Evolutionary conservation across 768 basidiomycete species (phyloP), one percentile per base, ranked within the genome.

Genomic region (Lyophyllum semitale): DNA sequence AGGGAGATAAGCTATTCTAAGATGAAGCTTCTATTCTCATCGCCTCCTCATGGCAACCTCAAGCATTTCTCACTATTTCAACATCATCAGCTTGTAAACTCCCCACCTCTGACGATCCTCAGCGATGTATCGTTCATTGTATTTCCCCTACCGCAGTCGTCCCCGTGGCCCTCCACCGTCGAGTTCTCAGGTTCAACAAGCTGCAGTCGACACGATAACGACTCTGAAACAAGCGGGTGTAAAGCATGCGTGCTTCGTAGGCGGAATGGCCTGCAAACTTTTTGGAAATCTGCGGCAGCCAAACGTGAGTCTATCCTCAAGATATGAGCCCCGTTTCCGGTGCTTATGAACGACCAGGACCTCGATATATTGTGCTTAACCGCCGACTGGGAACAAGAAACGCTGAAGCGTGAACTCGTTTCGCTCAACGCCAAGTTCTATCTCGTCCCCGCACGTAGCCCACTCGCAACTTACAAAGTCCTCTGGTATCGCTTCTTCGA

Each of bases 311-410:
- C 8, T 8, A n/a, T 23, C 5, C 17, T 38, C 46, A 20, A 13
- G 6, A 6, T 11, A n/a, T 23, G 13, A 18, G n/a, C 8, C 41
- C 29, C 26, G 18, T 13, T 25, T n/a, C 9, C 23, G 35, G 26
- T 12, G 17, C 20, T 12, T 13, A 47, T 23, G 11, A 32, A 3
- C 13, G 75, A 32, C 13, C 13, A 76, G 76, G 75, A 75, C 44
- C 53, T 75, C 13, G 75, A 76, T 47, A 61, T 77, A 5, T 60
- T 74, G 32, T 70, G 74, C 17, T 60, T 74, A 32, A 67, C 68
- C 15, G 30, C 5, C 52, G 61, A 41, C 33, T 47, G 45, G 20
- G 48, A 20, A 60, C 62, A 58, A 70, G 75, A 63, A 43, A 41
- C 4, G 53, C 32, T 77, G 42, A 76, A 77, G 49, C 48, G 35